Percentiles rank a stretch among this genome's conserved stretches.
Conservation (phyloP, 164 flowering plant species). For the Warburgia ugandensis region DNA sequence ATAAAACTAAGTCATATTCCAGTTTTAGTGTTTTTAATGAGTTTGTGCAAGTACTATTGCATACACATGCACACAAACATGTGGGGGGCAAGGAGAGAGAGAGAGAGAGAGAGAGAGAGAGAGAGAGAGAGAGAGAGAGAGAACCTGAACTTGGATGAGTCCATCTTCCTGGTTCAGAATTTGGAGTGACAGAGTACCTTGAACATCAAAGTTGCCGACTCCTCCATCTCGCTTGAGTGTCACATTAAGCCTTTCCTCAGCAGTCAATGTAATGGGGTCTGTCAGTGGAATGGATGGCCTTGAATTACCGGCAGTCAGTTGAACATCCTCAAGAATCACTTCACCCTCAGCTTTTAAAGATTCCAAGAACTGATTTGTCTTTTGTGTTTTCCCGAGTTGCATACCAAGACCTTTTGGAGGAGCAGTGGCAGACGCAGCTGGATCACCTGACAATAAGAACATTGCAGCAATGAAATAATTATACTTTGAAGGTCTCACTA, state of each 20-base stretch:
- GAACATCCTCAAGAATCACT: slow-evolving; percentile 78
- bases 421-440: slow-evolving; percentile 73
- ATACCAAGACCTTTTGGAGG: slow-evolving; percentile 93
- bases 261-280: slow-evolving; percentile 76
- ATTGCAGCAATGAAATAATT: neutral
- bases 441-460: slow-evolving; percentile 44
- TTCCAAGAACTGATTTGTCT: slow-evolving; percentile 80
- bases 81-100: neutral
- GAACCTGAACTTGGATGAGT: slow-evolving; percentile 89
- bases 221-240: slow-evolving; percentile 86
- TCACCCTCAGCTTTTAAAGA: slow-evolving; percentile 98
- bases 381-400: slow-evolving; percentile 84
- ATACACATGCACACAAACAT: neutral
- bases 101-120: neutral
- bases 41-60: too few relatives aligned
- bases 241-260: slow-evolving; percentile 84
- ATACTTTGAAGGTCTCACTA: neutral
- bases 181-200: slow-evolving; percentile 84
- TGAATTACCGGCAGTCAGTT: slow-evolving; percentile 46
- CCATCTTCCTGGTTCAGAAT: slow-evolving; percentile 85
- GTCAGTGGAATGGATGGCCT: slow-evolving; percentile 54
- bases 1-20: too few relatives aligned
- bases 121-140: slow-evolving; percentile 7
- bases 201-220: slow-evolving; percentile 83
- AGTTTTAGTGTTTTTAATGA: too few relatives aligned